phyloP scores from a whole-genome alignment of 2,329 filamentous ascomycete species.

The Fusarium mangiferae region DNA sequence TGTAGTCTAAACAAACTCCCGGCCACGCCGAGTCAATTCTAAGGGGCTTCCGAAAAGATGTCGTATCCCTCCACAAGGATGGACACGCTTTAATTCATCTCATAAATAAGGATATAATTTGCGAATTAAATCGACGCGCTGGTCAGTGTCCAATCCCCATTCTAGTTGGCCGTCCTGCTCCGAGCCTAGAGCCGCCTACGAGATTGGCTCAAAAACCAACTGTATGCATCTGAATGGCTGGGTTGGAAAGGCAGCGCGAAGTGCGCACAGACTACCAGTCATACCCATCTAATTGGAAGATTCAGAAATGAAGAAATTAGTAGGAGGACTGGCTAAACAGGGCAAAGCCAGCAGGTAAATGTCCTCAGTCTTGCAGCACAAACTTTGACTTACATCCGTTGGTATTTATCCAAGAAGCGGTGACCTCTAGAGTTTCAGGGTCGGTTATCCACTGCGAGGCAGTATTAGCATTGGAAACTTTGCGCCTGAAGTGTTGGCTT shows the following conservation, averaged over 20 bases:
- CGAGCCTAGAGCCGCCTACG: neutral
- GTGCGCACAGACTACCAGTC: neutral
- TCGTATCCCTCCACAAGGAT: neutral
- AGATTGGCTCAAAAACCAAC: neutral
- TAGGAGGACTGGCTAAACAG: neutral
- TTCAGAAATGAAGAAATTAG: neutral
- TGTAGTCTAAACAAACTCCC: neutral
- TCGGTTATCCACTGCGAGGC: neutral
- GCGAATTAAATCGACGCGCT: fast-evolving
- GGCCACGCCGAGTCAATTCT: neutral
- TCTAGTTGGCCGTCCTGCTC: too few species aligned
- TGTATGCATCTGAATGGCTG: neutral
- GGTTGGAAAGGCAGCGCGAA: neutral
- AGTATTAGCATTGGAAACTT: neutral
- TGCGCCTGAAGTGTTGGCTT: neutral
- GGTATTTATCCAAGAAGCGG: neutral
- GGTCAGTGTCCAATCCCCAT: too few species aligned
- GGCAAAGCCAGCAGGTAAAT: neutral
- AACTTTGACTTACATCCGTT: neutral
- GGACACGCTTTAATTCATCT: neutral
- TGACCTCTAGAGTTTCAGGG: neutral
- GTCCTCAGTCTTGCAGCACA: neutral
- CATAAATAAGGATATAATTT: too few species aligned
- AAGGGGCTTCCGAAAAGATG: neutral
- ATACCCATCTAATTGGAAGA: neutral